Evolutionary conservation across 2,329 filamentous ascomycete genomes (phyloP).

Genomic region (Paracoccidioides lutzii): DNA sequence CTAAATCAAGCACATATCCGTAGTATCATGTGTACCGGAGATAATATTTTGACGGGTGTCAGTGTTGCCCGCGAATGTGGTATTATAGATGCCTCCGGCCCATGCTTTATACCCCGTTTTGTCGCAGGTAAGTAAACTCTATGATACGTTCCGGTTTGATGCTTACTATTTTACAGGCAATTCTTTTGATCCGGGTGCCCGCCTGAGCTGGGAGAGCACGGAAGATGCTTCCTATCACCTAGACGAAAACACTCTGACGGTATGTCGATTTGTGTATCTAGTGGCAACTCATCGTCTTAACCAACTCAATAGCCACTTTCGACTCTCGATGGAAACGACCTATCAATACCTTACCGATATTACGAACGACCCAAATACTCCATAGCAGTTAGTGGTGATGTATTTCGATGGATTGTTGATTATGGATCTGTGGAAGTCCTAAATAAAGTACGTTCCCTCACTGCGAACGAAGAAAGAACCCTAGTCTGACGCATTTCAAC

Average conservation of each 20-base stretch:
- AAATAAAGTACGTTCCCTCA: conserved; percentile 42
- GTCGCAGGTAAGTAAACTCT: conserved; percentile 44
- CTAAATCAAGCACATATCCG: conserved; percentile 71
- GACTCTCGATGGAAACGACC: conserved; percentile 57
- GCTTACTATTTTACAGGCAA: conserved; percentile 39
- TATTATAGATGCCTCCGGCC: conserved; percentile 72
- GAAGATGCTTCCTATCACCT: conserved; percentile 68
- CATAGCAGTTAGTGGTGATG: conserved; percentile 78
- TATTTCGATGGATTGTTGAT: conserved; percentile 93
- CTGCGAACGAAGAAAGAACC: background rate
- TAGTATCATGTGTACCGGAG: conserved; percentile 85
- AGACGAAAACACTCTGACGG: conserved; percentile 51
- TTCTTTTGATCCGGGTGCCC: conserved; percentile 57
- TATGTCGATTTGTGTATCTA: background rate
- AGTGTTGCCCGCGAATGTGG: conserved; percentile 66
- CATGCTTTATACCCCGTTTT: conserved; percentile 90
- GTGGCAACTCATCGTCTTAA: background rate
- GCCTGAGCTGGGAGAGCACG: conserved; percentile 84
- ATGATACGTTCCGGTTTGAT: conserved; percentile 7
- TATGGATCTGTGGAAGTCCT: conserved; percentile 72
- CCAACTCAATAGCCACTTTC: conserved; percentile 49
- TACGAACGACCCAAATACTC: conserved; percentile 74
- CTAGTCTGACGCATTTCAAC: conserved; percentile 8
- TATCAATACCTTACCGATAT: conserved; percentile 74
- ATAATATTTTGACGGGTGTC: conserved; percentile 66